These are phyloP conservation scores for Lichtheimia hyalospora DNA, from an alignment of 371 early-diverging fungal species.

Conservation along the genomic window DNA sequence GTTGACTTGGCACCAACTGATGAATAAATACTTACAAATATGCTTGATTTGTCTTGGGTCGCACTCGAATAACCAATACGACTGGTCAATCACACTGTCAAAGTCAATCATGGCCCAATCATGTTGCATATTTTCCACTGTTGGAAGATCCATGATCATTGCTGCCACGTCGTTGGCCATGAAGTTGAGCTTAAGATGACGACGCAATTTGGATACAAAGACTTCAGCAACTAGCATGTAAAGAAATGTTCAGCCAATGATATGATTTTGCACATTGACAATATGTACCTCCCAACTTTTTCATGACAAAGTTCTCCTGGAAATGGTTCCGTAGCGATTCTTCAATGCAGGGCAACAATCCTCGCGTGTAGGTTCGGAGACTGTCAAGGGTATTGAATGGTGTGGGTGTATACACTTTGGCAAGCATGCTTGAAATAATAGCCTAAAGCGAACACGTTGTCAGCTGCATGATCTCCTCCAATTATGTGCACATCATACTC, in stretches of 20 bases:
- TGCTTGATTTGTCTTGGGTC: neutral
- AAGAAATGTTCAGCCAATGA: neutral
- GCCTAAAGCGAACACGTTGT: constrained; percentile 21
- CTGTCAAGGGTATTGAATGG: constrained; percentile 29
- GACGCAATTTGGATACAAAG: constrained; percentile 53
- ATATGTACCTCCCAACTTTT: constrained; percentile 31
- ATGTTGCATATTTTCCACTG: neutral
- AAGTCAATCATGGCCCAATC: neutral
- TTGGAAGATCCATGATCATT: neutral
- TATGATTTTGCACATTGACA: neutral
- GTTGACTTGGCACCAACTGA: no score
- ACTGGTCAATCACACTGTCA: neutral
- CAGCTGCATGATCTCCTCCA: neutral
- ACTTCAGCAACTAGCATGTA: constrained; percentile 48
- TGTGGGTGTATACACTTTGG: constrained; percentile 31
- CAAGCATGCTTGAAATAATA: constrained; percentile 37
- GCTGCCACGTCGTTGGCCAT: constrained; percentile 36
- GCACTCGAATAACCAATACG: neutral
- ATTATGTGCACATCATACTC: constrained; percentile 4
- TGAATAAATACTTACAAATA: neutral
- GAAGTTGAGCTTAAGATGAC: constrained; percentile 51
- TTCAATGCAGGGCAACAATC: constrained; percentile 33
- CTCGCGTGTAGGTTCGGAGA: constrained; percentile 42
- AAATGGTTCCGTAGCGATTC: constrained; percentile 23
- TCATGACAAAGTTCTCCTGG: constrained; percentile 27